phyloP scores from a whole-genome alignment of 2,329 filamentous ascomycete genomes.

The Remersonia thermophila region DNA sequence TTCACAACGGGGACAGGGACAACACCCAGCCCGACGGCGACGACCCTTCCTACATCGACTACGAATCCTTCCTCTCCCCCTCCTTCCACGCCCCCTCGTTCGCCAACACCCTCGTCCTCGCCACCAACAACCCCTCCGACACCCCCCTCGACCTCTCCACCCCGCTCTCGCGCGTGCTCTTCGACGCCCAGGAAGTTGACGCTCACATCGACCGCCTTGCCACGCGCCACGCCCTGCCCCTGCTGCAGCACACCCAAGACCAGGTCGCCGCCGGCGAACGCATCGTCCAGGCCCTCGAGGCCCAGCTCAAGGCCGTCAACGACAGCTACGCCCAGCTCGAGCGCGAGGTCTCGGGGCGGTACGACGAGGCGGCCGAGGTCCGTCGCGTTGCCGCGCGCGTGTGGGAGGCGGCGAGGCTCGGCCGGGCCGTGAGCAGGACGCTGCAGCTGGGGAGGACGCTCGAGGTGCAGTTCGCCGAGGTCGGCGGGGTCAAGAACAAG shows the following conservation, averaged over 20 bases:
- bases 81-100: conserved; percentile 71
- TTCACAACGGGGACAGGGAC: neutral
- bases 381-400: conserved; percentile 64
- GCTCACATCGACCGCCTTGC: conserved; percentile 88
- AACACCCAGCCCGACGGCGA: conserved; percentile 36
- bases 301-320: conserved; percentile 67
- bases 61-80: conserved; percentile 77
- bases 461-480: conserved; percentile 70
- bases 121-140: conserved; percentile 87
- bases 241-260: conserved; percentile 64
- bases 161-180: conserved; percentile 82
- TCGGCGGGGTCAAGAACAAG: conserved; percentile 35
- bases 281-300: conserved; percentile 65
- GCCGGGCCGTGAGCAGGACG: conserved; percentile 63
- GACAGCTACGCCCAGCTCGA: conserved; percentile 78
- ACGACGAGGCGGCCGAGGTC: conserved; percentile 77
- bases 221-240: conserved; percentile 67
- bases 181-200: conserved; percentile 94
- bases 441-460: conserved; percentile 75
- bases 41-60: conserved; percentile 84
- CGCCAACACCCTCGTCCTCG: conserved; percentile 76
- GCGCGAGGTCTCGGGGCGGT: conserved; percentile 73
- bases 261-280: conserved; percentile 61
- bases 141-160: conserved; percentile 86
- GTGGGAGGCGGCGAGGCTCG: conserved; percentile 67